These are phyloP conservation scores for Chrysochromulina parva DNA, from an alignment of 78 protist species.

Conservation along the genomic window DNA sequence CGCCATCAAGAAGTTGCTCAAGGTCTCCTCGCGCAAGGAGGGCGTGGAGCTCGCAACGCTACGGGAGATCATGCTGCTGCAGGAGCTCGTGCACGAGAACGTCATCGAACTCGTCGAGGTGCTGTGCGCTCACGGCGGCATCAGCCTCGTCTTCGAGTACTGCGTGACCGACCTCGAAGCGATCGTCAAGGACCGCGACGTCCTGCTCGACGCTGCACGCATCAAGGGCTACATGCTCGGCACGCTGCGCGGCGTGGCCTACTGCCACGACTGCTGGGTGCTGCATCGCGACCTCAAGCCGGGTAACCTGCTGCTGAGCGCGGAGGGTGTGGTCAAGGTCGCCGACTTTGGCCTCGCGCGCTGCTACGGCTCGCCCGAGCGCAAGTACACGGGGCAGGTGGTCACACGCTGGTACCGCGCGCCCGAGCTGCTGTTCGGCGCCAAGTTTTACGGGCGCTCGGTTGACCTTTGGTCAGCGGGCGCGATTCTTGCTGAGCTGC, in stretches of 20 bases:
- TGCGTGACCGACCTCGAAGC: conserved; percentile 30
- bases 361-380: neutral
- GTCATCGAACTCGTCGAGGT: neutral
- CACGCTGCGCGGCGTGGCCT: neutral
- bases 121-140: neutral
- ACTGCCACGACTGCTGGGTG: conserved; percentile 19
- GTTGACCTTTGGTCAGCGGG: conserved; percentile 44
- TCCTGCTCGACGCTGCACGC: neutral
- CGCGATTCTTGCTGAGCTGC: conserved; percentile 35
- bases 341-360: conserved; percentile 58
- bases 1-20: conserved; percentile 94
- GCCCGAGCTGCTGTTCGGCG: conserved; percentile 51
- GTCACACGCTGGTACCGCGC: conserved; percentile 45
- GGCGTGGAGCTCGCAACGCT: conserved; percentile 85
- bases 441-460: neutral
- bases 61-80: neutral
- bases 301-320: conserved; percentile 22
- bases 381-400: conserved; percentile 11
- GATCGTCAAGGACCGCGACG: neutral
- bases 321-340: neutral
- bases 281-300: conserved; percentile 59
- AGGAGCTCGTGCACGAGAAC: conserved; percentile 19
- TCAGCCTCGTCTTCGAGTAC: conserved; percentile 1
- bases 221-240: neutral
- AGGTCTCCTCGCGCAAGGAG: conserved; percentile 67